These are phyloP conservation scores for Rauvolfia tetraphylla DNA, from an alignment of 257 asterid species.

Conservation along the genomic window DNA sequence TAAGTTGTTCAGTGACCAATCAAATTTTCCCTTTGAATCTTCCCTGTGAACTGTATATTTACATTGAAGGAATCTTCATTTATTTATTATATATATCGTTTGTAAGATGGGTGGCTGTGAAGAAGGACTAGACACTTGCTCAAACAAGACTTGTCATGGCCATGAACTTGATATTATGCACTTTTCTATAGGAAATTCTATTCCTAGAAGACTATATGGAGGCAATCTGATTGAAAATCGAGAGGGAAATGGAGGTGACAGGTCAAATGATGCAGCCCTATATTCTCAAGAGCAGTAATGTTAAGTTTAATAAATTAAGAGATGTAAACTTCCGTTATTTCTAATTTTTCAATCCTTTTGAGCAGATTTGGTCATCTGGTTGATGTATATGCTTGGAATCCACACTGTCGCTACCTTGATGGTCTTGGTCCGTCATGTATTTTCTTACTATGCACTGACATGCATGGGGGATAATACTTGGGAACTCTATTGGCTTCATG, in stretches of 20 bases:
- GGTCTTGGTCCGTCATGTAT: constrained; percentile 56
- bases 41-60: not conserved
- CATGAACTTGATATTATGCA: constrained; percentile 86
- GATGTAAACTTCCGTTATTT: not conserved
- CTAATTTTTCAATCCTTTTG: not conserved
- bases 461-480: not conserved
- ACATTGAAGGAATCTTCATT: not conserved
- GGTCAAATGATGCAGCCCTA: constrained; percentile 28
- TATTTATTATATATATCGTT: not conserved
- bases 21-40: not conserved
- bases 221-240: constrained; percentile 39
- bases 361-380: constrained; percentile 61
- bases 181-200: constrained; percentile 75
- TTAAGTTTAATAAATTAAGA: not conserved
- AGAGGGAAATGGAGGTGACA: constrained; percentile 46
- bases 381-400: constrained; percentile 79
- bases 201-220: constrained; percentile 80
- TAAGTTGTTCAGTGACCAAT: constrained; percentile 30
- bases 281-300: not conserved
- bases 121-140: constrained; percentile 61
- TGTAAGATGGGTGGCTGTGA: constrained; percentile 87
- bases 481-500: not conserved
- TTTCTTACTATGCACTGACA: not conserved
- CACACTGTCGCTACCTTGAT: constrained; percentile 63
- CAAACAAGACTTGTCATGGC: constrained; percentile 60